Conservation (phyloP, 805 yeast species). For the Starmerella geochares region DNA sequence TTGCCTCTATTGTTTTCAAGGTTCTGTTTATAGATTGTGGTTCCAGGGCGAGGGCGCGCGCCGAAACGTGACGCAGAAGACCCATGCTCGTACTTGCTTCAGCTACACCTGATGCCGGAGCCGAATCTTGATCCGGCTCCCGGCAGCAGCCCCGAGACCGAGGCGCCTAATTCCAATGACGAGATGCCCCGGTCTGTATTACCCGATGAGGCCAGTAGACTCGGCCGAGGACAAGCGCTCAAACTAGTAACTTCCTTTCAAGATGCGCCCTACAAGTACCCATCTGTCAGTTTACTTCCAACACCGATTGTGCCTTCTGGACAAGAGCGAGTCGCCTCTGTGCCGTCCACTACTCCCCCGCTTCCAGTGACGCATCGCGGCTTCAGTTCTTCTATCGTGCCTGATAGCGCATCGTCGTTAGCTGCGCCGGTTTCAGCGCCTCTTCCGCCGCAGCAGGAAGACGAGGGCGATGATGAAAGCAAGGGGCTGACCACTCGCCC, state of each 20-base stretch:
- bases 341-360: background rate
- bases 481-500: background rate
- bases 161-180: background rate
- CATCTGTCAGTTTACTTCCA: constrained; percentile 13
- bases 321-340: background rate
- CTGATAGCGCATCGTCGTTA: constrained; percentile 7
- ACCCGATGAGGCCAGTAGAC: background rate
- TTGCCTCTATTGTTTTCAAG: too few relatives aligned
- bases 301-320: constrained; percentile 8
- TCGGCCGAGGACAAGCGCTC: background rate
- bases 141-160: background rate
- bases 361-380: background rate
- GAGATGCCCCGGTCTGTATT: background rate
- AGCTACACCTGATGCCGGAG: constrained; percentile 4
- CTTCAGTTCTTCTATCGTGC: constrained; percentile 13
- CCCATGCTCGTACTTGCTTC: background rate
- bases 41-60: background rate
- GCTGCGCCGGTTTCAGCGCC: background rate
- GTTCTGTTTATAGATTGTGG: constrained; percentile 2
- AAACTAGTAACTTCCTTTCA: constrained; percentile 4
- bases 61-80: background rate
- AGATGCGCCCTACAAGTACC: background rate
- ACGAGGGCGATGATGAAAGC: background rate
- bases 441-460: background rate
- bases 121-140: constrained; percentile 6